Base-by-base conservation (phyloP, 352 stramenopile species). In the Phytophthora idaei region DNA sequence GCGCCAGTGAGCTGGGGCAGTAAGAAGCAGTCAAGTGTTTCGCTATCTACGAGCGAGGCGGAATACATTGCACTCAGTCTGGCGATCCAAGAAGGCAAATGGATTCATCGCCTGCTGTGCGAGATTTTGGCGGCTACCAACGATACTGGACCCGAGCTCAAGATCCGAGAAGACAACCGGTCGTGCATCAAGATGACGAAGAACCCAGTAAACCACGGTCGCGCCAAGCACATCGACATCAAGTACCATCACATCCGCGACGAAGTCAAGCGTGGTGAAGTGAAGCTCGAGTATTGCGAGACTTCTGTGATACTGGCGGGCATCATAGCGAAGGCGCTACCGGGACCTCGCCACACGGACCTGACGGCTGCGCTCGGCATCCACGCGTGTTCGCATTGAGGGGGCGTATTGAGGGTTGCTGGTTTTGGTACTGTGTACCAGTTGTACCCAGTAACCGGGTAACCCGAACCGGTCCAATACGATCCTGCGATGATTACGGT, bases 101-200 rank as follows among this genome's bases (percentile, higher is more conserved):
- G 31, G 36, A 11, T 42, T 42, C 7, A 59, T 42, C 27, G 29
- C 11, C 48, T 44, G 31, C 29, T 55, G 12, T 55, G 48, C 48
- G 48, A 55, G 29, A 55, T 55, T 42, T 27, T 55, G 48, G 29
- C 48, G 27, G 48, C 48, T 29, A n/a, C 29, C 32, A 41, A 41
- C 29, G 15, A 42, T 14, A 42, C 48, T 27, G 29, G 28, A 29
- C 48, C 27, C 12, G 31, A 42, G 14, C 48, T 55, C 27, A 55
- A 27, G 31, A 55, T 55, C 15, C 21, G 31, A 34, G 34, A 45
- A 57, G 50, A 46, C 50, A 57, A 46, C 34, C 34, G n/a, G 50
- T 57, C 34, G 48, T 55, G 48, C 48, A 55, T 55, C 15, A 55
- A 57, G 28, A 21, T 52, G 46, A 52, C 46, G 25, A 36, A 36